phyloP scores from a whole-genome alignment of 1,284 basidiomycete species.

The Cryptococcus sp. region DNA sequence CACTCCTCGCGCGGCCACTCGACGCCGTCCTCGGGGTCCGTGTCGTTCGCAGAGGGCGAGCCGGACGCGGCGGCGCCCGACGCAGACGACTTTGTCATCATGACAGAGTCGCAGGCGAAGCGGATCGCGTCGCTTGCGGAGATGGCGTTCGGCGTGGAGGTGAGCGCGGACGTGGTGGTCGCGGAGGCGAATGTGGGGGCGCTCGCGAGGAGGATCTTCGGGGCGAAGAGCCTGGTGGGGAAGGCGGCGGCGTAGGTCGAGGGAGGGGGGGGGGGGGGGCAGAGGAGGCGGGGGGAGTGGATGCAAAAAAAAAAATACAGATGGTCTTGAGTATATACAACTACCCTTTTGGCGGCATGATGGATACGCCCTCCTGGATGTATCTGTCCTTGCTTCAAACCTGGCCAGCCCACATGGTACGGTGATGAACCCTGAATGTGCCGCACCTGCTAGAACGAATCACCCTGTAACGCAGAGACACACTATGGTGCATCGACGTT shows the following conservation, averaged over 20 bases:
- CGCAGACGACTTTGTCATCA: slow-evolving; percentile 90
- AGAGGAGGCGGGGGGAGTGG: not conserved
- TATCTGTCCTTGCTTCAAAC: too few species aligned
- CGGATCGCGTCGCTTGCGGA: slow-evolving; percentile 75
- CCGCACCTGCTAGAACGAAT: too few species aligned
- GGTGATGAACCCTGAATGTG: too few species aligned
- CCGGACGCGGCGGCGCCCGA: slow-evolving; percentile 53
- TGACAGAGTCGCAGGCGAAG: slow-evolving; percentile 82
- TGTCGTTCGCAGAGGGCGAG: slow-evolving; percentile 4
- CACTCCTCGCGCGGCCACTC: not conserved
- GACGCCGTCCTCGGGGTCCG: not conserved
- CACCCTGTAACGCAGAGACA: too few species aligned
- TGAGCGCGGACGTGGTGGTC: slow-evolving; percentile 81
- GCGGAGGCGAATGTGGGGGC: slow-evolving; percentile 86
- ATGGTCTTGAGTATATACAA: not conserved
- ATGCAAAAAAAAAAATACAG: not conserved
- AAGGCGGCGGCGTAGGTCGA: not conserved
- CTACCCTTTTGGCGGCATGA: too few species aligned
- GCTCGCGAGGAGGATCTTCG: slow-evolving; percentile 76
- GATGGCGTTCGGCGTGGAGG: slow-evolving; percentile 80
- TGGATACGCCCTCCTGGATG: too few species aligned
- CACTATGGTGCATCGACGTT: too few species aligned
- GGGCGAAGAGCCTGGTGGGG: slow-evolving; percentile 60
- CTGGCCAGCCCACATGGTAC: too few species aligned
- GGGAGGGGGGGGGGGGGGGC: not conserved